phyloP scores from a whole-genome alignment of 2,329 filamentous ascomycete genomes.

The Chaetothyriales sp. region DNA sequence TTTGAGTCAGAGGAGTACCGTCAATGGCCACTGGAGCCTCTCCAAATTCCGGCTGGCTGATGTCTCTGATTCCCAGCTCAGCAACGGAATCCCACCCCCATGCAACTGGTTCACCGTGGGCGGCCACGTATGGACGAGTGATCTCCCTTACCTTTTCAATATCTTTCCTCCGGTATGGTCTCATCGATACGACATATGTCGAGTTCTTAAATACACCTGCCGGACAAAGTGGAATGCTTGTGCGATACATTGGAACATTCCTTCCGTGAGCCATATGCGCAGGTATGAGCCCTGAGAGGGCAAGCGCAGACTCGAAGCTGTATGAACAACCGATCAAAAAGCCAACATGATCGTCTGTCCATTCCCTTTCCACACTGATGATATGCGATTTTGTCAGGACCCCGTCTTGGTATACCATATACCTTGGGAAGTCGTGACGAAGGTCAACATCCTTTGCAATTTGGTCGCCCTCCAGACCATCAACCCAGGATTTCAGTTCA shows the following conservation, averaged over 20 bases:
- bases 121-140: constrained; percentile 41
- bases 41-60: constrained; percentile 44
- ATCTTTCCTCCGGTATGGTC: constrained; percentile 39
- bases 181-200: constrained; percentile 51
- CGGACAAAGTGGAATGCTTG: constrained; percentile 41
- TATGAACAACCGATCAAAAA: constrained; percentile 53
- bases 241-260: constrained; percentile 51
- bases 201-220: constrained; percentile 44
- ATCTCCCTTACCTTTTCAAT: constrained; percentile 42
- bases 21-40: constrained; percentile 30
- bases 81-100: constrained; percentile 49
- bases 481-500: constrained; percentile 27
- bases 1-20: constrained; percentile 21
- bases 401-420: constrained; percentile 44
- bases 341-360: constrained; percentile 46
- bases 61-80: constrained; percentile 41
- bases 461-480: constrained; percentile 18
- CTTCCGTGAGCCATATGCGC: constrained; percentile 36
- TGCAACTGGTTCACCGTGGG: constrained; percentile 51
- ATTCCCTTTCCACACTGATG: constrained; percentile 36
- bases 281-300: constrained; percentile 37
- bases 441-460: constrained; percentile 39
- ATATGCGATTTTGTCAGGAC: constrained; percentile 27
- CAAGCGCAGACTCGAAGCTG: constrained; percentile 48
- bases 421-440: constrained; percentile 44